Percentiles rank a stretch among this genome's conserved stretches.
Evolutionary conservation across 1,139 yeast species (phyloP).

Genomic region (Geotrichum australiense): DNA sequence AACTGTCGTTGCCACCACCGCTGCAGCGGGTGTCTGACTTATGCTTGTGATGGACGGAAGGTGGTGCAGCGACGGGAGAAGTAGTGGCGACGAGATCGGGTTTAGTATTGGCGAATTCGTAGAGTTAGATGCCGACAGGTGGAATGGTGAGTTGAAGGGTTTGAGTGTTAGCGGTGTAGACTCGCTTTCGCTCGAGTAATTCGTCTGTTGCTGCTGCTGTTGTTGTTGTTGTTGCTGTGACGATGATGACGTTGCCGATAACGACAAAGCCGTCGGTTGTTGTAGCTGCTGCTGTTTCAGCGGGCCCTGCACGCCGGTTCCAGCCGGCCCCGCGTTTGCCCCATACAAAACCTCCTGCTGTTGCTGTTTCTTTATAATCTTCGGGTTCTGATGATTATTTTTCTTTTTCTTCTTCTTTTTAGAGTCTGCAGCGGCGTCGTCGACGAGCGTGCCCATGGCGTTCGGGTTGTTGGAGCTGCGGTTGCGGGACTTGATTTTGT

Average conservation of each 20-base stretch:
- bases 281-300: not conserved
- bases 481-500: constrained; percentile 84
- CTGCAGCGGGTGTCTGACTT: constrained; percentile 2
- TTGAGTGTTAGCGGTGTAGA: constrained; percentile 4
- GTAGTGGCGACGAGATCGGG: constrained; percentile 9
- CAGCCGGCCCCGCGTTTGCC: not conserved
- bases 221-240: not conserved
- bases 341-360: constrained; percentile 1
- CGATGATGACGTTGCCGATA: too few relatives aligned
- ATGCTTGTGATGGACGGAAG: constrained; percentile 1
- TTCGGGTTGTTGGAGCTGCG: constrained; percentile 51
- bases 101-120: constrained; percentile 9
- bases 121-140: not conserved
- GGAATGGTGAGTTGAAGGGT: constrained; percentile 6
- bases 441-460: constrained; percentile 16
- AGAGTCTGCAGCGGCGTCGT: constrained; percentile 10
- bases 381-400: too few relatives aligned
- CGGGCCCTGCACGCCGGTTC: too few relatives aligned
- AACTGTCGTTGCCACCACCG: not conserved
- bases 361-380: too few relatives aligned
- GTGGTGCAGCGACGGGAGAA: constrained; percentile 4
- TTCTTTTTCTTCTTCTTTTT: constrained; percentile 4
- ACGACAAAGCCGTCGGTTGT: too few relatives aligned
- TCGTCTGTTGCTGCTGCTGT: not conserved
- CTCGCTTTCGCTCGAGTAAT: constrained; percentile 2